These are phyloP conservation scores for Monosporozyma yasuniensis DNA, from an alignment of 805 yeast genomes.

Conservation along the genomic window DNA sequence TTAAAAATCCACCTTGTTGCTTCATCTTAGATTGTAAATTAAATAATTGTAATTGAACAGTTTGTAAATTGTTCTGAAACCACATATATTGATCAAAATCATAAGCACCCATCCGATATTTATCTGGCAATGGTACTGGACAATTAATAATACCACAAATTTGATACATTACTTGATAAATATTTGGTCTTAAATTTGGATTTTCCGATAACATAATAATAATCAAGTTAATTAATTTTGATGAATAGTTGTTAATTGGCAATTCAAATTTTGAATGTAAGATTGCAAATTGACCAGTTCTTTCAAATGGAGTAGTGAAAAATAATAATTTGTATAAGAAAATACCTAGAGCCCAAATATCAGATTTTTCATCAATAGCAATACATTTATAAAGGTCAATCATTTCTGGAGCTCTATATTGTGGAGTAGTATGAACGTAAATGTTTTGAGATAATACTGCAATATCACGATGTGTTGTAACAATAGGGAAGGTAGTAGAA, in stretches of 20 bases:
- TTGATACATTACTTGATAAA: slow-evolving; percentile 66
- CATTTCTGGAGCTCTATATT: slow-evolving; percentile 95
- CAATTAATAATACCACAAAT: slow-evolving; percentile 49
- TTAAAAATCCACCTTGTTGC: slow-evolving; percentile 9
- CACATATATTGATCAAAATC: slow-evolving; percentile 47
- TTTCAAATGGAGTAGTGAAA: slow-evolving; percentile 90
- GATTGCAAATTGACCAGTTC: slow-evolving; percentile 75
- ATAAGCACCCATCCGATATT: slow-evolving; percentile 42
- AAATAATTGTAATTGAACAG: slow-evolving; percentile 24
- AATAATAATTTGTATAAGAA: slow-evolving; percentile 84
- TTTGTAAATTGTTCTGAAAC: slow-evolving; percentile 36
- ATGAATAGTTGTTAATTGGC: slow-evolving; percentile 66
- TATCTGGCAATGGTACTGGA: slow-evolving; percentile 35
- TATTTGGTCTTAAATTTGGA: slow-evolving; percentile 77
- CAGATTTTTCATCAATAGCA: slow-evolving; percentile 87
- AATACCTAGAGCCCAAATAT: slow-evolving; percentile 95
- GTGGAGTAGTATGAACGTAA: slow-evolving; percentile 88
- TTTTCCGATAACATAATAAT: slow-evolving; percentile 76
- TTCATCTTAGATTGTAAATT: slow-evolving; percentile 19
- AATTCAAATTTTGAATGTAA: slow-evolving; percentile 77
- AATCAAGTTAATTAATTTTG: slow-evolving; percentile 65
- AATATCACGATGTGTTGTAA: slow-evolving; percentile 72
- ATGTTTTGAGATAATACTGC: slow-evolving; percentile 77
- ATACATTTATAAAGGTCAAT: slow-evolving; percentile 73
- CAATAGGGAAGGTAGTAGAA: slow-evolving; percentile 39